Evolutionary conservation across 768 basidiomycete genomes (phyloP).

Genomic region (Mycena galericulata): DNA sequence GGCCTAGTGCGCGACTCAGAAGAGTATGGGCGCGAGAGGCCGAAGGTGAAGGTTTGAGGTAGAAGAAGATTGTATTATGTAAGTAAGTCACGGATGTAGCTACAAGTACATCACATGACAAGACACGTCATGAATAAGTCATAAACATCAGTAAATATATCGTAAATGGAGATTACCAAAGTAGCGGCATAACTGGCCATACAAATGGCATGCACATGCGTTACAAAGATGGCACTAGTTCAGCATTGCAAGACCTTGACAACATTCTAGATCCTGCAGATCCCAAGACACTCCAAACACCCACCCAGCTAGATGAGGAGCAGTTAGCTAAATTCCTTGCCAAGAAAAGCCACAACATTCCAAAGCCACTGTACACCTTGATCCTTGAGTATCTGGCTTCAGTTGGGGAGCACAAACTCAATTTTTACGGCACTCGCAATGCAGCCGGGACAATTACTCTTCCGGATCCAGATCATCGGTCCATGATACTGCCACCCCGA

Average conservation of each 20-base stretch:
- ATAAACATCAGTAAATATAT: no score
- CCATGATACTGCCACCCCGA: conserved; percentile 20
- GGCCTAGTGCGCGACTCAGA: no score
- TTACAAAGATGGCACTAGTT: not conserved
- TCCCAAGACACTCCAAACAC: not conserved
- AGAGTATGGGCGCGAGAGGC: no score
- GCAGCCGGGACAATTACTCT: conserved; percentile 1
- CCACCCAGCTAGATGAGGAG: not conserved
- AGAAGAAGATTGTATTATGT: no score
- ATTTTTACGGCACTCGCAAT: no score
- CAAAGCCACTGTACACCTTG: not conserved
- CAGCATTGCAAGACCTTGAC: not conserved
- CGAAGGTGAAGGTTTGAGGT: no score
- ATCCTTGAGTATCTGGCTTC: conserved; percentile 5
- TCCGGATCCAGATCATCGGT: conserved; percentile 14
- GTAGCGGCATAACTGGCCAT: no score
- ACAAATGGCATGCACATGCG: no score
- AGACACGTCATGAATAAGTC: no score
- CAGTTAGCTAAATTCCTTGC: conserved; percentile 5
- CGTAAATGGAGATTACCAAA: no score
- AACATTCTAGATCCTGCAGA: not conserved
- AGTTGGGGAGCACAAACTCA: conserved; percentile 18
- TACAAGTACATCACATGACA: no score
- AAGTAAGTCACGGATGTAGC: no score
- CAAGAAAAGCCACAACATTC: not conserved